Percentiles rank a stretch among this genome's conserved stretches.
These are phyloP conservation scores for Sugiyamaella castrensis DNA, from an alignment of 1,139 yeast genomes.

Conservation along the genomic window DNA sequence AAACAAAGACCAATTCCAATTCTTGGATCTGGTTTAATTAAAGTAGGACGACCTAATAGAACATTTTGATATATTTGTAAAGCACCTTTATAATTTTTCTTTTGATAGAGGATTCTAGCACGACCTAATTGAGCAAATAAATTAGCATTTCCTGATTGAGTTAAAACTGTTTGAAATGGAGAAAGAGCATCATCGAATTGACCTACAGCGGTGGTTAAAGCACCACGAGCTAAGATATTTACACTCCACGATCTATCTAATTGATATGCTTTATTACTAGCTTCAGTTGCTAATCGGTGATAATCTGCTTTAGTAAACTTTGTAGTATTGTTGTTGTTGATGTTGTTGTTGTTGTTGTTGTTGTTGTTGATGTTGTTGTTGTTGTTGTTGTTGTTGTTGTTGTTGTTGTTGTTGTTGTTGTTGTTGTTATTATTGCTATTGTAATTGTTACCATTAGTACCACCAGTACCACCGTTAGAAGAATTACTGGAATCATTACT, in stretches of 20 bases:
- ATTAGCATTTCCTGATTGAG: slow-evolving; percentile 46
- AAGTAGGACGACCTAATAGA: slow-evolving; percentile 64
- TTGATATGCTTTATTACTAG: slow-evolving; percentile 32
- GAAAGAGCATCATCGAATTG: slow-evolving; percentile 56
- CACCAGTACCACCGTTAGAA: neutral
- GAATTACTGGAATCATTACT: neutral
- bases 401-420: too few species aligned
- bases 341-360: neutral
- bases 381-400: neutral
- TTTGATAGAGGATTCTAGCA: slow-evolving; percentile 74
- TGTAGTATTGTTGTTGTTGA: too few species aligned
- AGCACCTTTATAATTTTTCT: slow-evolving; percentile 70
- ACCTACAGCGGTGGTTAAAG: slow-evolving; percentile 53
- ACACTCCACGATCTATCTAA: slow-evolving; percentile 46
- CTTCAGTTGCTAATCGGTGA: slow-evolving; percentile 34
- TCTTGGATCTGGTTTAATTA: slow-evolving; percentile 85
- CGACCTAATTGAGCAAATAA: slow-evolving; percentile 79
- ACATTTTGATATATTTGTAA: slow-evolving; percentile 81
- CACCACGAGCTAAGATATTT: slow-evolving; percentile 58
- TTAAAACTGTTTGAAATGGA: slow-evolving; percentile 44
- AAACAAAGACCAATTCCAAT: slow-evolving; percentile 93
- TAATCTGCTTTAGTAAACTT: slow-evolving; percentile 24
- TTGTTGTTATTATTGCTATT: neutral
- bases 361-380: too few species aligned
- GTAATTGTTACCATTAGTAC: neutral